Base-by-base conservation (phyloP, 306 rosid genomes). In the Vachellia collinsii region DNA sequence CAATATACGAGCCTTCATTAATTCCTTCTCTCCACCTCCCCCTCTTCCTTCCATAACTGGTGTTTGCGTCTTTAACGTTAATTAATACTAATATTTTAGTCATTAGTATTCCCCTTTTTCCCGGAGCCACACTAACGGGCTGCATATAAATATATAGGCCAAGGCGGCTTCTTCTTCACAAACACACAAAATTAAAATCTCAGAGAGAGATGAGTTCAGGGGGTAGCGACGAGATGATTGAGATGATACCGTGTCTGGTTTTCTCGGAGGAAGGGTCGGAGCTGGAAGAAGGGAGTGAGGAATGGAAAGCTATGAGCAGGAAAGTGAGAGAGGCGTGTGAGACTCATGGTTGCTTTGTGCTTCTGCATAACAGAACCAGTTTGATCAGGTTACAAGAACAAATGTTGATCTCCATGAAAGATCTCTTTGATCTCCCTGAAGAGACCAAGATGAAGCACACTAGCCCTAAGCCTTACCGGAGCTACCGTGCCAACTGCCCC, bases 321-420 rank as follows among this genome's bases (percentile, higher is more conserved):
- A 84, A 46, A 76, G 91, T 88, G 50, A 63, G 67, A 72, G 91
- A 90, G 83, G 86, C 91, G 16, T 86, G 80, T 43, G 90, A 85
- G 66, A 85, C 17, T 36, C 76, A 82, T 1, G 89, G 85, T n/a
- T 87, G 78, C 5, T 87, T 84, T 17, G 7, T 78, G 29, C 16
- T 87, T 0, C 14, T 4, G 76, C 61, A 65, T 17, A 81, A 76
- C 82, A 76, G 34, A 11, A 72, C 67, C 36, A 71, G 68, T 5
- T 11, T 62, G 8, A 29, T 23, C 13, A 13, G 41, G 41, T 12
- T 62, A 48, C 80, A 66, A 41, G 87, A 84, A 38, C 54, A 68
- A 7, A 79, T 84, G 83, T 74, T 89, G 64, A 9, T 3, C 12
- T 77, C 13, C 61, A 56, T 85, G 80, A 86, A 79, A 82, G 16